These are phyloP conservation scores for Xylariaceae sp. DNA, from an alignment of 2,329 filamentous ascomycete species.

Conservation along the genomic window DNA sequence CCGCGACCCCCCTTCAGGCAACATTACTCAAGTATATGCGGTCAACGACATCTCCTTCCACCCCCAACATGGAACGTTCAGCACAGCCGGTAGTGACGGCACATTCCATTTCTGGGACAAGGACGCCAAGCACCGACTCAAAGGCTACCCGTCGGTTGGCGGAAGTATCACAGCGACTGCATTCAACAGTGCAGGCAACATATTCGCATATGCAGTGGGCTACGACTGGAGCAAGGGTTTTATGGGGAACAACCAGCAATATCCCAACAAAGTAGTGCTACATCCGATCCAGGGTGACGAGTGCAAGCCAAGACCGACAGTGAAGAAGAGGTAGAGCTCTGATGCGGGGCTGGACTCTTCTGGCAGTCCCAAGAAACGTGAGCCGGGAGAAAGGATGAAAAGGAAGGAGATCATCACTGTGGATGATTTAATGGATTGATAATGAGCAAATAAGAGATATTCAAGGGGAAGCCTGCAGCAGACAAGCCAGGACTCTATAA, in stretches of 20 bases:
- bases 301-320: conserved; percentile 57
- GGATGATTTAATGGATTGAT: no score
- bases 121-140: conserved; percentile 81
- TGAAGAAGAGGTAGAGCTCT: conserved; percentile 53
- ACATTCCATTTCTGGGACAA: conserved; percentile 98
- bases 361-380: no score
- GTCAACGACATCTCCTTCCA: conserved; percentile 99
- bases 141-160: conserved; percentile 80
- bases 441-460: no score
- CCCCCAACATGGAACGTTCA: conserved; percentile 95
- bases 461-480: no score
- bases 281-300: conserved; percentile 66
- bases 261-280: conserved; percentile 79
- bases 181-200: conserved; percentile 83
- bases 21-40: conserved; percentile 83
- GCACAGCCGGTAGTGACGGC: conserved; percentile 89
- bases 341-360: no score
- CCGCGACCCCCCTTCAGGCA: conserved; percentile 71
- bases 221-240: conserved; percentile 99
- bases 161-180: conserved; percentile 85
- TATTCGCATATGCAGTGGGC: conserved; percentile 85
- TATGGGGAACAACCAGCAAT: conserved; percentile 70
- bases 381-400: no score
- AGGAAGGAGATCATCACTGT: no score
- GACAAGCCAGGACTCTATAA: no score